Base-by-base conservation (phyloP, 108 stramenopile species). In the Conticribra guillardii region DNA sequence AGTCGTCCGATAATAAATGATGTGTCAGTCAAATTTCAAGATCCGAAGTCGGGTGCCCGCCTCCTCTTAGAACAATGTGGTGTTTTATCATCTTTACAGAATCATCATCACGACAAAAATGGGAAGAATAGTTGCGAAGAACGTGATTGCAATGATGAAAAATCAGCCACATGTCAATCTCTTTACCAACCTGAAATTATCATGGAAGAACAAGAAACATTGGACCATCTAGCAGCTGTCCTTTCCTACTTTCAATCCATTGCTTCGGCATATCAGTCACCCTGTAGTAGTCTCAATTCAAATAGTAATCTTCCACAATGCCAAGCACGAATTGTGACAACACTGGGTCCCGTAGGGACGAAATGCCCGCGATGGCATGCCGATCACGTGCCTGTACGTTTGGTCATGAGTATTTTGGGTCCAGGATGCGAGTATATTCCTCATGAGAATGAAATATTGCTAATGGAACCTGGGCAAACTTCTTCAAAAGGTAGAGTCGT, bases 351-450 rank as follows among this genome's bases (percentile, higher is more conserved):
- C 4, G 53, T 64, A 2, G 88, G 88, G 4, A 80, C 73, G 21
- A 87, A 87, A 68, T 89, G 88, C 50, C 88, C 88, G 11, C 59
- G 84, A 76, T 89, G 82, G 81, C 88, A 89, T 64, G 58, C 83
- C 0, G 88, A 89, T 73, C 85, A 89, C 54, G 88, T 89, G 0
- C 88, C 84, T 16, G 67, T 86, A 44, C 79, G 88, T 44, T 76
- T 83, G 67, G 78, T 89, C 37, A 80, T 85, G 80, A 71, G 62
- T 49, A 55, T 89, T 26, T 32, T 79, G 9, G 88, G 88, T n/a
- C 88, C 86, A 15, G 88, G 88, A 59, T 79, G 81, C 32, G 84
- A 84, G 24, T 71, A 82, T 18, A 73, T 88, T 32, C 61, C 48
- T 16, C 50, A 74, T 31, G 48, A 44, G 54, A 58, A 31, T 54